A percentile compares a stretch with the other conserved stretches of the same genome.
Evolutionary conservation across 2,329 filamentous ascomycete genomes (phyloP).

Genomic region (Drechslerella stenobrocha): DNA sequence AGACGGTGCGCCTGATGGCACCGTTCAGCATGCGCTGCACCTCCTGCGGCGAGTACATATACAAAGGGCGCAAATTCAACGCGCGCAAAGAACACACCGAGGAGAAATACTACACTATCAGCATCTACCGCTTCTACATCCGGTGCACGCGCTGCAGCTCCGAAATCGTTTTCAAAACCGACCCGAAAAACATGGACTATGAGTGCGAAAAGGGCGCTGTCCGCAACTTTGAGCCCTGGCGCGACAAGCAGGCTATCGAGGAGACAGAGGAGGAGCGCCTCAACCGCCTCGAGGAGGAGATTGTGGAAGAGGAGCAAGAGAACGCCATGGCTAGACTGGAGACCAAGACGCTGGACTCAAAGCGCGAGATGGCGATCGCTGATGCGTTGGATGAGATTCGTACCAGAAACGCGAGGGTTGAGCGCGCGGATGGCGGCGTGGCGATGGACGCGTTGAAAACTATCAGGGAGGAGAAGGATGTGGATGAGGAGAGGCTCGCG

Average conservation of each 20-base stretch:
- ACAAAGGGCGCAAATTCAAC: slow-evolving; percentile 94
- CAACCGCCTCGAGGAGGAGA: slow-evolving; percentile 71
- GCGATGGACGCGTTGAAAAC: slow-evolving; percentile 63
- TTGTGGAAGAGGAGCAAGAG: slow-evolving; percentile 66
- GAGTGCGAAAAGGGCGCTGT: slow-evolving; percentile 78
- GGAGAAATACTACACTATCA: slow-evolving; percentile 84
- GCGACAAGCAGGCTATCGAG: slow-evolving; percentile 66
- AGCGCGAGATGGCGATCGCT: slow-evolving; percentile 93
- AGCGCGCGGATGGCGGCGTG: slow-evolving; percentile 71
- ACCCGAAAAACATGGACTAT: slow-evolving; percentile 95
- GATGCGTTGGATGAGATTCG: slow-evolving; percentile 95
- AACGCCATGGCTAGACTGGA: slow-evolving; percentile 96
- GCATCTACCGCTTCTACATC: slow-evolving; percentile 88
- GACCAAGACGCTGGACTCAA: slow-evolving; percentile 87
- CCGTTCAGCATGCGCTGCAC: slow-evolving; percentile 80
- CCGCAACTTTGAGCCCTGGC: slow-evolving; percentile 92
- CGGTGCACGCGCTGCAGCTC: slow-evolving; percentile 81
- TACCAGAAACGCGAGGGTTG: slow-evolving; percentile 83
- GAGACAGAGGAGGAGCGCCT: slow-evolving; percentile 87
- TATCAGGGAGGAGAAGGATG: slow-evolving; percentile 62
- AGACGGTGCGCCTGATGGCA: slow-evolving; percentile 87
- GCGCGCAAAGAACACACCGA: slow-evolving; percentile 89
- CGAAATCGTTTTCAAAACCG: slow-evolving; percentile 91
- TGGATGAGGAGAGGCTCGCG: slow-evolving; percentile 69
- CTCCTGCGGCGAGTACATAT: slow-evolving; percentile 76